Conservation (phyloP, 805 yeast species). For the Lachancea thermotolerans region DNA sequence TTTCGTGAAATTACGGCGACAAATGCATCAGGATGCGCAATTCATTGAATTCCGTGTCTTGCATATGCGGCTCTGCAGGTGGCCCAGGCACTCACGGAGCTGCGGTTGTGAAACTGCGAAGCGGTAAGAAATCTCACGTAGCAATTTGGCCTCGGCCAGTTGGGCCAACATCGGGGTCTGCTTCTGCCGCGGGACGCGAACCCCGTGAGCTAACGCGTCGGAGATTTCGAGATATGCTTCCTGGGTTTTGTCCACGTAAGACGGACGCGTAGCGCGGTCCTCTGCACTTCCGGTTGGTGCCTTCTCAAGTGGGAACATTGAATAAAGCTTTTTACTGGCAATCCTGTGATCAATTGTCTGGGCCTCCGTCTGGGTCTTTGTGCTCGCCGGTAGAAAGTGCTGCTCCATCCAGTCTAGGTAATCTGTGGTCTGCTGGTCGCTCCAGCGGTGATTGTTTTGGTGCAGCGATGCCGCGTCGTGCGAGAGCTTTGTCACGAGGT, state of each 20-base stretch:
- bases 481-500: slow-evolving; percentile 8
- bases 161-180: not conserved
- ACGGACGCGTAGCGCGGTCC: not conserved
- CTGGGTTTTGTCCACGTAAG: slow-evolving; percentile 21
- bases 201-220: slow-evolving; percentile 8
- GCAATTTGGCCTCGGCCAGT: not conserved
- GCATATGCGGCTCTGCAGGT: not conserved
- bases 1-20: not conserved
- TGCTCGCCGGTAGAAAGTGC: slow-evolving; percentile 13
- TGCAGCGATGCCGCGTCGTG: not conserved
- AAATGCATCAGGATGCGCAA: not conserved
- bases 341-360: slow-evolving; percentile 26
- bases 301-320: slow-evolving; percentile 20
- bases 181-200: not conserved
- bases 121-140: not conserved
- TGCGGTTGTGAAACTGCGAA: not conserved
- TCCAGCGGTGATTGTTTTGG: not conserved
- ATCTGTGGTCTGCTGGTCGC: not conserved
- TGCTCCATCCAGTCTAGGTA: slow-evolving; percentile 28
- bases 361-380: slow-evolving; percentile 1
- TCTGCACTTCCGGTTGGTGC: not conserved
- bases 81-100: not conserved
- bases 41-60: not conserved
- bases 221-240: slow-evolving; percentile 18
- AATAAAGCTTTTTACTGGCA: slow-evolving; percentile 25